Evolutionary conservation across 2,329 filamentous ascomycete genomes (phyloP), one percentile per base, ranked within the genome.

Genomic region (Pseudogymnoascus pannorum): DNA sequence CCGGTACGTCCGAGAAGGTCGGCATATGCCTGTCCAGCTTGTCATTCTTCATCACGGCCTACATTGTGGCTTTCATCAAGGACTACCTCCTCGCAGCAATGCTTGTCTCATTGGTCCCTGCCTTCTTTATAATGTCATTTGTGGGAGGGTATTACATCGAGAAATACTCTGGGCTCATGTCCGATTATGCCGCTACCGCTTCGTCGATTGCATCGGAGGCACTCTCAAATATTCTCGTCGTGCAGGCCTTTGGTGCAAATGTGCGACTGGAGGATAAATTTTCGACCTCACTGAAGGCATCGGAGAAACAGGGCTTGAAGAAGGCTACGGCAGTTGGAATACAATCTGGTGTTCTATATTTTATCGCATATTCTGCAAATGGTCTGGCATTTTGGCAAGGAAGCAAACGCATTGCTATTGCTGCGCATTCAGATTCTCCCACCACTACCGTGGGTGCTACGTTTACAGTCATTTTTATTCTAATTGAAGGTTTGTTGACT

Each of bases 321-420:
- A 84, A 83, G 65, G 76, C 79, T 1, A 71, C 76, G 0, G 75
- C 76, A 0, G 73, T 76, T 42, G 81, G 77, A 7, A 73, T 80
- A 0, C 80, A 82, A 66, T 73, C 78, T 22, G 81, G 81, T 24
- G 69, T 79, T 11, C 69, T 84, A 7, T 84, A 82, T 65, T 83
- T 84, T 63, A 77, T 84, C 61, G 79, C 80, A 5, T 83, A 83
- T 63, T 77, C 79, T 2, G 80, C 79, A 2, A 84, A 84, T 68
- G 81, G 78, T 14, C 70, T 85, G 5, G 81, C 81, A 1, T 85
- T 83, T 66, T 85, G 80, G 80, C 77, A 83, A 68, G 82, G 81
- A 60, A 81, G 78, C 64, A 75, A 72, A 31, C 75, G 73, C 9
- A 79, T 85, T 48, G 80, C 80, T 6, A 69, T 73, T 6, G 59